Percentiles rank a stretch among this genome's conserved stretches.
These are phyloP conservation scores for Zopfia rhizophila DNA, from an alignment of 2,329 filamentous ascomycete genomes.

Conservation along the genomic window DNA sequence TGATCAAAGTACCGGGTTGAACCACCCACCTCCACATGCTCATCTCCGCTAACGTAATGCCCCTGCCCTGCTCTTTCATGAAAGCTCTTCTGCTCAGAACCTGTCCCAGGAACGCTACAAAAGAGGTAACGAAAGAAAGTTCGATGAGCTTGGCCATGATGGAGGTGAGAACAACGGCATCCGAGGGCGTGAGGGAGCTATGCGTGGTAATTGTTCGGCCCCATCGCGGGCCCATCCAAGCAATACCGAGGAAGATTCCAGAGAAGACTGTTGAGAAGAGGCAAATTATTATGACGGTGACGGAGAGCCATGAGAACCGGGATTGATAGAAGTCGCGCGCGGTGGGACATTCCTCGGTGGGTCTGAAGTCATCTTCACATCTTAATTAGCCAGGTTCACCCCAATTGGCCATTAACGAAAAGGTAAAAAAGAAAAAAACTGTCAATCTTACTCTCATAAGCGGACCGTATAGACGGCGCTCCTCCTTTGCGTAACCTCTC, in stretches of 20 bases:
- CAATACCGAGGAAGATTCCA: conserved; percentile 72
- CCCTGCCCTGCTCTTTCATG: conserved; percentile 64
- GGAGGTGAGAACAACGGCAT: conserved; percentile 74
- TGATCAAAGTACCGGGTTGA: conserved; percentile 75
- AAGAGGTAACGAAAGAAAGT: conserved; percentile 79
- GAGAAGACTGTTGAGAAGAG: conserved; percentile 73
- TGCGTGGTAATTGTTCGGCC: conserved; percentile 66
- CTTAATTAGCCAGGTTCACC: conserved; percentile 4
- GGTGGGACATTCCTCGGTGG: conserved; percentile 50
- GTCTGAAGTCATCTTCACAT: conserved; percentile 40
- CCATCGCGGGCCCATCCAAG: conserved; percentile 71
- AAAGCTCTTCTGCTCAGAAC: conserved; percentile 76
- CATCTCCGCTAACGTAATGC: conserved; percentile 79
- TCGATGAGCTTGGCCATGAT: conserved; percentile 81
- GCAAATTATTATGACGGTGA: conserved; percentile 57
- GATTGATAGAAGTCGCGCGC: conserved; percentile 51
- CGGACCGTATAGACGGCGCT: conserved; percentile 46
- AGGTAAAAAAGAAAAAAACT: conserved; percentile 4
- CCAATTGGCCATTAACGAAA: background rate
- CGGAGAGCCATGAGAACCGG: conserved; percentile 60
- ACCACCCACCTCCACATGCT: conserved; percentile 77
- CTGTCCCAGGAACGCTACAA: conserved; percentile 79
- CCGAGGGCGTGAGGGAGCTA: conserved; percentile 66
- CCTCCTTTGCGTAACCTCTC: conserved; percentile 29
- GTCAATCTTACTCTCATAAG: conserved; percentile 40